phyloP scores from a whole-genome alignment of 2,329 filamentous ascomycete genomes.

The Beauveria sp. region DNA sequence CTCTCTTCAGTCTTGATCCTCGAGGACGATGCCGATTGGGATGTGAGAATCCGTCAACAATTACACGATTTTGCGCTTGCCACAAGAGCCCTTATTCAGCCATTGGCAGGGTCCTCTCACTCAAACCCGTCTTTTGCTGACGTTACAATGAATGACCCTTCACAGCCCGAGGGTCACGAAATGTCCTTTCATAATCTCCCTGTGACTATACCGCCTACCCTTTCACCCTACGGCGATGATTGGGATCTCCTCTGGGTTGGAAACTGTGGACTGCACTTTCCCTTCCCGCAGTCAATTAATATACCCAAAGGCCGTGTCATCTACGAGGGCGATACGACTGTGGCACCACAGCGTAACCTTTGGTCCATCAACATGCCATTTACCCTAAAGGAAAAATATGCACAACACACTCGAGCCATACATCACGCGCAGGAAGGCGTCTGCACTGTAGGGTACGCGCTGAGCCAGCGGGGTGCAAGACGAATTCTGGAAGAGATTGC shows the following conservation, averaged over 20 bases:
- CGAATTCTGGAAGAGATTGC: conserved; percentile 35
- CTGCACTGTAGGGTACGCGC: conserved; percentile 36
- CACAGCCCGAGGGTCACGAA: conserved; percentile 11
- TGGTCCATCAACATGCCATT: conserved; percentile 28
- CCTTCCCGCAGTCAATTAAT: conserved; percentile 10
- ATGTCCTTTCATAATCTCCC: conserved; percentile 17
- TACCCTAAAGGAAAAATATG: conserved; percentile 24
- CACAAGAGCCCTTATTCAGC: conserved; percentile 27
- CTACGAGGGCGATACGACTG: conserved; percentile 25
- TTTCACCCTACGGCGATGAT: conserved; percentile 38
- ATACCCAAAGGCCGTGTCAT: conserved; percentile 25
- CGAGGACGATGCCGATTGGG: conserved; percentile 53
- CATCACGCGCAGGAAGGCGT: conserved; percentile 32
- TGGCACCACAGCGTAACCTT: conserved; percentile 26
- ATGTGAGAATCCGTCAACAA: conserved; percentile 41
- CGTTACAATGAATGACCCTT: conserved; percentile 17
- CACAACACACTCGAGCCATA: conserved; percentile 35
- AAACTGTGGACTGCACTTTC: conserved; percentile 34
- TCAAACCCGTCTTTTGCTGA: conserved; percentile 16
- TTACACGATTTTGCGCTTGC: conserved; percentile 34
- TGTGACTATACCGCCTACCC: conserved; percentile 10
- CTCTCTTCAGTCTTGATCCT: conserved; percentile 42
- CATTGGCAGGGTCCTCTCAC: conserved; percentile 12
- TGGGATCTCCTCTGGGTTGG: conserved; percentile 48
- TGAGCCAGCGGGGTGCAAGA: conserved; percentile 36